phyloP scores from a whole-genome alignment of 768 basidiomycete genomes.

The Lyophyllum atratum region DNA sequence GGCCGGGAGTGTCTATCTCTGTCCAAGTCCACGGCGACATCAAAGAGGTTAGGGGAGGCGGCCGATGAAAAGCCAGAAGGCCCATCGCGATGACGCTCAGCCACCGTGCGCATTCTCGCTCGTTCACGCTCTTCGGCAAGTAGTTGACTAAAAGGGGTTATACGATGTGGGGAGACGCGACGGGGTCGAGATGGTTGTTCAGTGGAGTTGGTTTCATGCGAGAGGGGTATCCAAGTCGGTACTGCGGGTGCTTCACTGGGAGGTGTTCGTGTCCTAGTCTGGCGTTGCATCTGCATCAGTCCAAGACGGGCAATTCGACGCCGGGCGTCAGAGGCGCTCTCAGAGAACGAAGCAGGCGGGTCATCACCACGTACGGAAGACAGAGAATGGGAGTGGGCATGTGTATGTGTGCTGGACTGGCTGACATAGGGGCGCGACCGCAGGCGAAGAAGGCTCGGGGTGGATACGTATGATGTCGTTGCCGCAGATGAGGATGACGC shows the following conservation, averaged over 20 bases:
- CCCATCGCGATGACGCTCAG: neutral
- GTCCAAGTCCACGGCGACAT: neutral
- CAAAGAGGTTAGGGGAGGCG: neutral
- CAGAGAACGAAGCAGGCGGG: conserved; percentile 37
- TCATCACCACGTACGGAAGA: conserved; percentile 22
- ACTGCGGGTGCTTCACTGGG: neutral
- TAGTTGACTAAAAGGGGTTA: neutral
- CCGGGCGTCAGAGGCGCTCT: conserved; percentile 45
- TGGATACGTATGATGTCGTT: neutral
- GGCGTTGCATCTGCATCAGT: conserved; percentile 24
- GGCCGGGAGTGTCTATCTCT: conserved; percentile 33
- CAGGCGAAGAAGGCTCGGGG: neutral
- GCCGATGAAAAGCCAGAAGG: neutral
- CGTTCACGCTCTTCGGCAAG: neutral
- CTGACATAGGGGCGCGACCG: conserved; percentile 13
- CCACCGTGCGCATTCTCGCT: neutral
- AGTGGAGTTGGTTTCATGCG: neutral
- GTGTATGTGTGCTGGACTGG: neutral
- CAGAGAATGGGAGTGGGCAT: conserved; percentile 26
- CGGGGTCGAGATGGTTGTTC: neutral
- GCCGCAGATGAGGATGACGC: neutral
- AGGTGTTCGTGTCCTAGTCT: neutral
- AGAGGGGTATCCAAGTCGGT: neutral
- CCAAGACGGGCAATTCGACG: conserved; percentile 38
- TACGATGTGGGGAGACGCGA: neutral